phyloP scores from a whole-genome alignment of 208 protist genomes.

The Crithidia sp. region DNA sequence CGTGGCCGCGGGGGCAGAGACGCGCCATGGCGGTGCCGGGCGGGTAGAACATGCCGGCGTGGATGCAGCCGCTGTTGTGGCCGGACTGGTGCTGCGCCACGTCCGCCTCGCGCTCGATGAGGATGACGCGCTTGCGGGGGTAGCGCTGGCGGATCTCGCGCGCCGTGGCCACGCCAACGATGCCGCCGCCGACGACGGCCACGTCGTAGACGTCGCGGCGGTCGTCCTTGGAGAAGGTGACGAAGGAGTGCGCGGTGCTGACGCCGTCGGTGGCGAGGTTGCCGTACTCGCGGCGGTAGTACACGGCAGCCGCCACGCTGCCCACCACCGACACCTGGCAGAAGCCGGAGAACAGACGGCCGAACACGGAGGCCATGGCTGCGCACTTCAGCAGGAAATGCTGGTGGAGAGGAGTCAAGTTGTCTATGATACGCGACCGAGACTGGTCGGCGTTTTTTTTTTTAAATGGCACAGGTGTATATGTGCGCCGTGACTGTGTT shows the following conservation, averaged over 20 bases:
- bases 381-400: too few relatives aligned
- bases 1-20: slow-evolving; percentile 86
- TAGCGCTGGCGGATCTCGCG: slow-evolving; percentile 69
- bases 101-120: slow-evolving; percentile 88
- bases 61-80: slow-evolving; percentile 93
- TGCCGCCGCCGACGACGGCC: slow-evolving; percentile 88
- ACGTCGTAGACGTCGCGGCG: slow-evolving; percentile 84
- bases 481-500: too few relatives aligned
- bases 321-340: slow-evolving; percentile 53
- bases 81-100: slow-evolving; percentile 91
- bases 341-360: slow-evolving; percentile 29
- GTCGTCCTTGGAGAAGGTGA: slow-evolving; percentile 49
- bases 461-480: too few relatives aligned
- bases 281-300: slow-evolving; percentile 63
- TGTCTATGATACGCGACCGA: too few relatives aligned
- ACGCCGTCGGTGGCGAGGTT: slow-evolving; percentile 34
- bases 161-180: slow-evolving; percentile 83
- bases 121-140: slow-evolving; percentile 75
- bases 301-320: slow-evolving; percentile 33
- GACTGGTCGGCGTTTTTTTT: too few relatives aligned
- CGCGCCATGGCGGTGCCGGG: slow-evolving; percentile 75
- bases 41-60: slow-evolving; percentile 93
- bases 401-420: too few relatives aligned
- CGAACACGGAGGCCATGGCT: slow-evolving; percentile 13
- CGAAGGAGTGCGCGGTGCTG: slow-evolving; percentile 39